phyloP scores from a whole-genome alignment of 257 asterid species.

The Solanum corneliomulleri region DNA sequence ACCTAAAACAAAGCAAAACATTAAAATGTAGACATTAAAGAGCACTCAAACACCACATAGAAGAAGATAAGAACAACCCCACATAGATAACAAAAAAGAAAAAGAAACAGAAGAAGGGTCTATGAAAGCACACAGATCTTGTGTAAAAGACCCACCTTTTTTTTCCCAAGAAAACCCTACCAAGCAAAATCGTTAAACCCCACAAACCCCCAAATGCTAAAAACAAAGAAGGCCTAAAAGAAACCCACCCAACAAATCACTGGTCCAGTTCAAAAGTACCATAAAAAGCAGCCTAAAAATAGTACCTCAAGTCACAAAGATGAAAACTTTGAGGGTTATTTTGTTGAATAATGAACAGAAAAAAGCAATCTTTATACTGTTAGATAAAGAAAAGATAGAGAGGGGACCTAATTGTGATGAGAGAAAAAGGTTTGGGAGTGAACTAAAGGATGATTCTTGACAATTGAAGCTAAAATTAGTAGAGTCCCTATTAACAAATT shows the following conservation, averaged over 20 bases:
- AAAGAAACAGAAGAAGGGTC: constrained; percentile 29
- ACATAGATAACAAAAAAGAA: constrained; percentile 21
- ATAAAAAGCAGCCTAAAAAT: constrained; percentile 26
- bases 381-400: constrained; percentile 17
- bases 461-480: background rate
- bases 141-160: constrained; percentile 44
- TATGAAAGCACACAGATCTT: constrained; percentile 62
- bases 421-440: constrained; percentile 23
- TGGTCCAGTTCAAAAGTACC: constrained; percentile 42
- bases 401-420: constrained; percentile 6
- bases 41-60: constrained; percentile 28
- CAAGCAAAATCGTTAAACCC: constrained; percentile 42
- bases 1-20: background rate
- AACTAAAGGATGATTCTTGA: constrained; percentile 7
- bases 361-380: constrained; percentile 22
- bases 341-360: constrained; percentile 19
- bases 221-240: constrained; percentile 26
- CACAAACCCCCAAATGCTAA: constrained; percentile 34
- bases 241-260: constrained; percentile 39
- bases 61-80: constrained; percentile 33
- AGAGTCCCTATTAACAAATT: background rate
- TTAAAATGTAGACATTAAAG: constrained; percentile 32
- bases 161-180: constrained; percentile 37
- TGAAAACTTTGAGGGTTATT: constrained; percentile 38
- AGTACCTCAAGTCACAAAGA: constrained; percentile 53